These are phyloP conservation scores for Sorghum bicolor DNA, from an alignment of 176 grass and related monocot species.

Conservation along the genomic window DNA sequence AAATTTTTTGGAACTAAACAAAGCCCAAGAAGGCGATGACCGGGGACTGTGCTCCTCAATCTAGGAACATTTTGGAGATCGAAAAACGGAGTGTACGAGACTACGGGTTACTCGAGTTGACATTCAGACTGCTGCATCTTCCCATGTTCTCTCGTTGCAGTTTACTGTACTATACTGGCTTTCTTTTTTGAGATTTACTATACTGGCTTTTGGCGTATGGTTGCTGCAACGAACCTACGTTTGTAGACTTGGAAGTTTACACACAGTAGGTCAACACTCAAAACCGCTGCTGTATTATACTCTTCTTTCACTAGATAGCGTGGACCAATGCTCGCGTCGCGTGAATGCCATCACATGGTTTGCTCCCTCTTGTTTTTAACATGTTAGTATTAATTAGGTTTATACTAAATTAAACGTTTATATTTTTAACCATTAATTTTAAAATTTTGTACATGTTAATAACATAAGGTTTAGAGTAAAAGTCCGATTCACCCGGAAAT, in stretches of 20 bases:
- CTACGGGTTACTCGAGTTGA: conserved; percentile 28
- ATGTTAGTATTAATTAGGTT: no score
- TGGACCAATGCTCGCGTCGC: background rate
- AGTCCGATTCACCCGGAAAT: no score
- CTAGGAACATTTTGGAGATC: conserved; percentile 25
- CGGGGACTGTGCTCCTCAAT: background rate
- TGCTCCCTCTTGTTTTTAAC: background rate
- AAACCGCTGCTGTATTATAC: background rate
- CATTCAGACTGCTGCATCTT: background rate
- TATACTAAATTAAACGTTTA: no score
- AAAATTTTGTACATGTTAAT: no score
- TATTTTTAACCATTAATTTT: no score
- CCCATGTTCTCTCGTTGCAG: background rate
- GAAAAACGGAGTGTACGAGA: background rate
- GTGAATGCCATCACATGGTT: background rate
- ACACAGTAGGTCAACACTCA: conserved; percentile 27
- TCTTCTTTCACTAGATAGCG: background rate
- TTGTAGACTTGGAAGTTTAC: conserved; percentile 30
- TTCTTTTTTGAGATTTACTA: no score
- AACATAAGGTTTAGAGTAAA: no score
- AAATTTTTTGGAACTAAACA: no score
- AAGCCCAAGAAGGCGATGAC: background rate
- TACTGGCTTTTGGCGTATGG: background rate
- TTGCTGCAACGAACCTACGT: conserved; percentile 39
- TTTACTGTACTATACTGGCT: background rate